These are phyloP conservation scores for Penicilliopsis zonata DNA, from an alignment of 495 filamentous ascomycete species.

Conservation along the genomic window DNA sequence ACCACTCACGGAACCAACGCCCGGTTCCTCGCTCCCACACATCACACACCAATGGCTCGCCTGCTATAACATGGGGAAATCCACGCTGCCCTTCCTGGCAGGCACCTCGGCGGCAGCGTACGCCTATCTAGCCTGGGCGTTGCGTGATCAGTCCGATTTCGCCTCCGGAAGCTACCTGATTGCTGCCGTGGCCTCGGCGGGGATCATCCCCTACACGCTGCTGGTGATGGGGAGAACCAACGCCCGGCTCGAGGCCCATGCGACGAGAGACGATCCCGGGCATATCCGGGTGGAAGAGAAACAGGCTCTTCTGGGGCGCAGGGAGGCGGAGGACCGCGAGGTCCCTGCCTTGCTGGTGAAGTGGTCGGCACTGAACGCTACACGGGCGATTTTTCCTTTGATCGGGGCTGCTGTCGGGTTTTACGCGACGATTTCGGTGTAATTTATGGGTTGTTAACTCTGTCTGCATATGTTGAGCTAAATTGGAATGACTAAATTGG, in stretches of 20 bases:
- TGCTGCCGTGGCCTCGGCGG: constrained; percentile 14
- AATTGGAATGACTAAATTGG: too few species aligned
- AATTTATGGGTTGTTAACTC: too few species aligned
- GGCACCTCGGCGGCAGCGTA: constrained; percentile 13
- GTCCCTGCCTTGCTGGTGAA: constrained; percentile 8
- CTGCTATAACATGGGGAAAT: constrained; percentile 15
- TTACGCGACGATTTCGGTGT: constrained; percentile 6
- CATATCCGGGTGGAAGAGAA: constrained; percentile 11
- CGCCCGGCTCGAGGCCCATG: constrained; percentile 10
- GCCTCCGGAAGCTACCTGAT: constrained; percentile 11
- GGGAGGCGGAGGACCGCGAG: constrained; percentile 11
- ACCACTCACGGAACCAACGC: constrained; percentile 2
- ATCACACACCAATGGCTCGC: constrained; percentile 20
- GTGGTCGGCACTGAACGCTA: constrained; percentile 13
- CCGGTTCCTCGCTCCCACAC: constrained; percentile 10
- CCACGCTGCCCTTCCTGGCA: constrained; percentile 12
- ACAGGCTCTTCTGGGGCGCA: constrained; percentile 7
- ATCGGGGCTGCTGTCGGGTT: constrained; percentile 12
- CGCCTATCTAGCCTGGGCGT: constrained; percentile 16
- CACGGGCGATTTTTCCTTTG: constrained; percentile 9
- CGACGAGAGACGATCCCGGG: constrained; percentile 11
- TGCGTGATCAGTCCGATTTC: constrained; percentile 5
- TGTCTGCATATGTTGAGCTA: too few species aligned
- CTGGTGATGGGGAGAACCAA: constrained; percentile 15
- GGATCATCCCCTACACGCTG: constrained; percentile 21